Evolutionary conservation across 2,329 filamentous ascomycete genomes (phyloP), one percentile per base, ranked within the genome.

Genomic region (Exophiala calicioides): DNA sequence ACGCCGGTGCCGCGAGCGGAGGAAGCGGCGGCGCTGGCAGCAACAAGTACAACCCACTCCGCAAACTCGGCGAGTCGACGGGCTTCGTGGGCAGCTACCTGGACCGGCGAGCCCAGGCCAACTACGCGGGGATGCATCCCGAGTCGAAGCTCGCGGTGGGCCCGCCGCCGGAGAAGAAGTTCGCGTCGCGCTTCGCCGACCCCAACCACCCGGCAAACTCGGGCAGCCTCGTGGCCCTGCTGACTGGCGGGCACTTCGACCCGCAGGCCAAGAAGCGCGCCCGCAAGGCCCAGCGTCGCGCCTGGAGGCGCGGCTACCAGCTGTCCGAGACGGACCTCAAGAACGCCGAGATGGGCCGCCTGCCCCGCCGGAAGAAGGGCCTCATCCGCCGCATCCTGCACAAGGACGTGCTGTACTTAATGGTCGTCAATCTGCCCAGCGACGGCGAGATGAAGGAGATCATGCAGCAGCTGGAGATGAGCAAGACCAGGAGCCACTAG

Each of bases 151-250:
- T 77, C 1, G 59, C 65, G 21, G 60, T 58, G 62, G n/a, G n/a
- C n/a, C 50, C 58, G 13, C 43, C 50, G 15, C 41, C 52, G 51
- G 51, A 52, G 58, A 61, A 49, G 57, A 59, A 64, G 16, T 78
- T 78, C 52, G 62, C 64, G 0, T 76, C 72, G 3, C 66, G 73
- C 16, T 77, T 73, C 53, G 69, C 71, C 5, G 76, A 81, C 50
- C 76, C 77, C 0, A 75, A 70, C 49, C 71, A 79, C 51, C 68
- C 75, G 0, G 73, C 71, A 23, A 75, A 71, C 53, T 75, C 67
- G 20, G 76, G 77, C 2, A 70, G 68, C 5, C 59, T 77, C 6
- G 56, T 77, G 3, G 65, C 69, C 0, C 58, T 79, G 2, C 52
- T 77, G 2, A 75, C 69, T 0, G 76, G 75, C 1, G 76, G 76